Percentiles rank a stretch among this genome's conserved stretches.
Conservation (phyloP, 225 moss, liverwort and hornwort genomes). For the Bryum argenteum region DNA sequence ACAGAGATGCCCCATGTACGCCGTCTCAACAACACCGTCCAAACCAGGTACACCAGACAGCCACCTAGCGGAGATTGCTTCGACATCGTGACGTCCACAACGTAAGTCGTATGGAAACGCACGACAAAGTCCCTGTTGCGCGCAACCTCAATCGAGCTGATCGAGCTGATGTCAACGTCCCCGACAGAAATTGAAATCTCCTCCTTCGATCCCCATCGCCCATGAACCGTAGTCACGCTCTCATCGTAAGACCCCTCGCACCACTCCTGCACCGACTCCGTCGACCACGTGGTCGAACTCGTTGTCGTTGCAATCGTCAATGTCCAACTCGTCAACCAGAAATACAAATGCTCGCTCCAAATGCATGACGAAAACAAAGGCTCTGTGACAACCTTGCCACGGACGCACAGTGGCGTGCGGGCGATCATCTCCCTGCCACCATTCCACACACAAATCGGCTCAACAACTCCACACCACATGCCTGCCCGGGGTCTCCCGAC, state of each 20-base stretch:
- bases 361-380: no score
- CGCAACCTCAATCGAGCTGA: neutral
- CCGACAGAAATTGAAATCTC: no score
- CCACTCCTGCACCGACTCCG: neutral
- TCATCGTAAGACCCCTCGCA: neutral
- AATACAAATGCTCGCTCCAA: no score
- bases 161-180: no score
- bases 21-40: neutral
- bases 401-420: no score
- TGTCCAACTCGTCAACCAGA: no score
- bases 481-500: no score
- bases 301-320: neutral
- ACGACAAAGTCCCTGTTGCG: neutral
- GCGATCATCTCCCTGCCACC: no score
- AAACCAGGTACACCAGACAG: neutral
- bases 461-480: no score
- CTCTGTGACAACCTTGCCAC: no score
- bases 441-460: no score
- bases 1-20: no score
- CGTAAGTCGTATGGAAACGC: neutral
- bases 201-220: neutral
- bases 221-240: neutral
- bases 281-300: neutral
- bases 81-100: neutral
- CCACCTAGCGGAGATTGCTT: slow-evolving; percentile 3